These are phyloP conservation scores for Myriosclerotinia scirpicola DNA, from an alignment of 2,329 filamentous ascomycete genomes.

Conservation along the genomic window DNA sequence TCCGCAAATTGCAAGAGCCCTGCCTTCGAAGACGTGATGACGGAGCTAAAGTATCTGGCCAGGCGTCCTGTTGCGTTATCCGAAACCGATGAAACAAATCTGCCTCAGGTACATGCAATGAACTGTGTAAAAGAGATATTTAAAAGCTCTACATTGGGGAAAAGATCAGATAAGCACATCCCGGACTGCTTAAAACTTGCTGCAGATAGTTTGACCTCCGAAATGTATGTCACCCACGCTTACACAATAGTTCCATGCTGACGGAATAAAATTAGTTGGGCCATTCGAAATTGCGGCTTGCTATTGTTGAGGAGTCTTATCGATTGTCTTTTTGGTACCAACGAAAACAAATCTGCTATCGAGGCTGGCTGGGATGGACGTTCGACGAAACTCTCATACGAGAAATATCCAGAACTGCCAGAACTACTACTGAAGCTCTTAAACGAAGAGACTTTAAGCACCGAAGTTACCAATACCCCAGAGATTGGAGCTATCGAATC, in stretches of 20 bases:
- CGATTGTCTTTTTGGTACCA: conserved; percentile 73
- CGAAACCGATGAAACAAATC: conserved; percentile 58
- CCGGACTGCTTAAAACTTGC: conserved; percentile 76
- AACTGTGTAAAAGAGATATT: conserved; percentile 94
- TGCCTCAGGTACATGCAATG: conserved; percentile 91
- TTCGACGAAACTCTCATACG: conserved; percentile 65
- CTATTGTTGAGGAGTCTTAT: conserved; percentile 86
- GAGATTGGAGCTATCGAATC: conserved; percentile 59
- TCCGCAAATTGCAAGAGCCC: conserved; percentile 60
- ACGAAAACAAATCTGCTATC: conserved; percentile 64
- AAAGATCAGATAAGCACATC: conserved; percentile 71
- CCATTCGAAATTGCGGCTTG: conserved; percentile 88
- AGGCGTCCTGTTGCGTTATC: conserved; percentile 52
- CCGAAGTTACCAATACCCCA: conserved; percentile 19
- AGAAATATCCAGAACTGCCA: conserved; percentile 66
- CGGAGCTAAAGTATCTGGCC: conserved; percentile 60
- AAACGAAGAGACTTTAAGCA: conserved; percentile 36
- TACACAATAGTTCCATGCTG: conserved; percentile 12
- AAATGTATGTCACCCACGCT: conserved; percentile 56
- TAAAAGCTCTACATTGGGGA: conserved; percentile 74
- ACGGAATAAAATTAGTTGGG: conserved; percentile 61
- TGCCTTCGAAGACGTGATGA: conserved; percentile 65
- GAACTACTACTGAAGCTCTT: conserved; percentile 64
- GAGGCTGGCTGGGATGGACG: conserved; percentile 64
- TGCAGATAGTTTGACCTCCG: conserved; percentile 73